Evolutionary conservation across 2,329 filamentous ascomycete genomes (phyloP).

Genomic region (Colletotrichum higginsianum): DNA sequence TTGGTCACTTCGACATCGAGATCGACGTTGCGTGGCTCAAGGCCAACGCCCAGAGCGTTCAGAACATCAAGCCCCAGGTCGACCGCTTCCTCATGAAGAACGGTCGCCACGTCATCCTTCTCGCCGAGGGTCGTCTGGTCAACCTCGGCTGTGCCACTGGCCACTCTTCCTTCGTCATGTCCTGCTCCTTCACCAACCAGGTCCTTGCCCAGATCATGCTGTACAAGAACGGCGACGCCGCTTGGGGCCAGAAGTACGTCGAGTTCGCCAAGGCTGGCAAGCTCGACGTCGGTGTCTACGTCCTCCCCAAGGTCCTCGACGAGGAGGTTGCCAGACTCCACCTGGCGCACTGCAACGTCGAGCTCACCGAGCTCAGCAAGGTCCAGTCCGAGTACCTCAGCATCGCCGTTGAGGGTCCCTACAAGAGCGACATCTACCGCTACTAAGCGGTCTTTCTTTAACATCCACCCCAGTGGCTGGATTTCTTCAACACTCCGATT

Average conservation of each 20-base stretch:
- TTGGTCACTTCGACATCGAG: conserved; percentile 99
- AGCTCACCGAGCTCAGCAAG: conserved; percentile 87
- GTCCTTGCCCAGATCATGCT: conserved; percentile 99
- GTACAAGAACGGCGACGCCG: conserved; percentile 91
- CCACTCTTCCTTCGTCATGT: conserved; percentile 99
- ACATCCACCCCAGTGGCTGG: conserved; percentile 46
- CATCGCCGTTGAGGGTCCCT: conserved; percentile 88
- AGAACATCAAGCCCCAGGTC: conserved; percentile 99
- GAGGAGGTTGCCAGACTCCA: conserved; percentile 98
- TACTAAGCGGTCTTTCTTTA: conserved; percentile 59
- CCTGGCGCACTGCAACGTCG: conserved; percentile 92
- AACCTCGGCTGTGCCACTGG: conserved; percentile 99
- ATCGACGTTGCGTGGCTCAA: conserved; percentile 99
- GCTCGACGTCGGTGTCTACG: conserved; percentile 93
- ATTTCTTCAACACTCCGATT: conserved; percentile 41
- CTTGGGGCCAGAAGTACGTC: conserved; percentile 92
- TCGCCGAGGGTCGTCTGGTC: conserved; percentile 98
- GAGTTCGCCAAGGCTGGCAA: conserved; percentile 95
- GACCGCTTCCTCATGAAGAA: conserved; percentile 96
- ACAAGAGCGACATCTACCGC: conserved; percentile 87
- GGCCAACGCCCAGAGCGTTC: conserved; percentile 91
- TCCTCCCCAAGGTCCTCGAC: conserved; percentile 98
- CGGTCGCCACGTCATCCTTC: conserved; percentile 97
- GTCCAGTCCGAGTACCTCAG: conserved; percentile 97
- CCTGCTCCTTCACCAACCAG: conserved; percentile 99